Evolutionary conservation across 78 protist species (phyloP).

Genomic region (Polysphondylium violaceum): DNA sequence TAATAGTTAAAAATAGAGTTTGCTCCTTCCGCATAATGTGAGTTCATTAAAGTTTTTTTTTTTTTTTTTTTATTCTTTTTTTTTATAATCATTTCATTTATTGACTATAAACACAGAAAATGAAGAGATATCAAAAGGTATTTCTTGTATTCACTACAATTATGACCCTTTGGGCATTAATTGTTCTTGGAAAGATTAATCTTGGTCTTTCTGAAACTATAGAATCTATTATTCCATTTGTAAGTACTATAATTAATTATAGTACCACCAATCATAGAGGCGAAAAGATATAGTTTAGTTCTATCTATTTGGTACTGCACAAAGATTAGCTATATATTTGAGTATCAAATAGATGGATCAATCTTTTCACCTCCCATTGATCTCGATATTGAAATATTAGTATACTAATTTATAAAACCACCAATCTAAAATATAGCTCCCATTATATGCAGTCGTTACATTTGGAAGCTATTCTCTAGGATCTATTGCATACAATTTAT

Average conservation of each 20-base stretch:
- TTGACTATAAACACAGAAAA: neutral
- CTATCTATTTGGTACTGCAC: no score
- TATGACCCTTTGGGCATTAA: conserved; percentile 22
- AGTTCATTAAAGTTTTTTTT: no score
- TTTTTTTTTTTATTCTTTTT: no score
- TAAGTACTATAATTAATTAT: neutral
- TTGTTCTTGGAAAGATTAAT: conserved; percentile 3
- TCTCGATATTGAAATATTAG: no score
- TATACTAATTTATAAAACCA: neutral
- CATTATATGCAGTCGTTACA: conserved; percentile 49
- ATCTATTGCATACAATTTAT: conserved; percentile 51
- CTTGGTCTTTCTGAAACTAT: conserved; percentile 25
- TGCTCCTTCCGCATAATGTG: no score
- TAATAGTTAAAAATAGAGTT: no score
- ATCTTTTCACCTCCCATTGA: no score
- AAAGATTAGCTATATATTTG: neutral
- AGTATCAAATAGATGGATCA: no score
- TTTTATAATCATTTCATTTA: no score
- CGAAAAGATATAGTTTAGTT: neutral
- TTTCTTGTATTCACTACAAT: neutral
- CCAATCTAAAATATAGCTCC: conserved; percentile 28
- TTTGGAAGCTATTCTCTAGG: conserved; percentile 75
- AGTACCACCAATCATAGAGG: neutral
- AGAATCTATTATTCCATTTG: conserved; percentile 53
- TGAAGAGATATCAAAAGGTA: conserved; percentile 74